Conservation (phyloP, 129 eudicot genomes). For the Flaveria ramosissima region DNA sequence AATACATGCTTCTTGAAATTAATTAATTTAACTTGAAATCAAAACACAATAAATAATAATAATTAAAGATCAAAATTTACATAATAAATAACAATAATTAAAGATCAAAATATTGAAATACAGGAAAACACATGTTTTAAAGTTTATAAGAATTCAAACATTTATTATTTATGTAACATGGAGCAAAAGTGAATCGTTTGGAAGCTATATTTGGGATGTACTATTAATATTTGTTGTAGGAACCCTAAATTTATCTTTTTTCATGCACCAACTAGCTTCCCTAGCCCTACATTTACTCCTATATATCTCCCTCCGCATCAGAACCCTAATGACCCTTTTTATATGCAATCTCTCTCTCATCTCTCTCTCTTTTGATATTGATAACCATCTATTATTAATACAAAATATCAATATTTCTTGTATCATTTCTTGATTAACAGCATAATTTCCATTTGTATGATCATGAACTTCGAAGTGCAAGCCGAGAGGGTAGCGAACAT, state of each 20-base stretch:
- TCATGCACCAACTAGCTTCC: constrained; percentile 42
- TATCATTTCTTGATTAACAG: neutral
- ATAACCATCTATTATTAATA: constrained; percentile 20
- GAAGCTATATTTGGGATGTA: constrained; percentile 43
- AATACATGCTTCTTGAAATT: too few species aligned
- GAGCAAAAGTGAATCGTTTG: constrained; percentile 44
- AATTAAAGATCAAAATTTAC: too few species aligned
- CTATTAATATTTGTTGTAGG: constrained; percentile 39
- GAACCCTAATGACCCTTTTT: constrained; percentile 37
- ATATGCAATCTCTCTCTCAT: constrained; percentile 20
- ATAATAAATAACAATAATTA: too few species aligned
- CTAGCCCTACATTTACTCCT: constrained; percentile 38
- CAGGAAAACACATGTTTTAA: neutral
- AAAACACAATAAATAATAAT: too few species aligned
- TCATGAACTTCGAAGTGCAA: constrained; percentile 51
- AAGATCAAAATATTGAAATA: too few species aligned
- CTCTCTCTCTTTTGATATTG: neutral
- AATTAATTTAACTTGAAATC: too few species aligned
- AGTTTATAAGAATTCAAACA: neutral
- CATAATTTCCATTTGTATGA: constrained; percentile 2
- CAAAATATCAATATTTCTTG: constrained; percentile 13
- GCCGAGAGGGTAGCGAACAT: constrained; percentile 38
- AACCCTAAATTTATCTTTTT: constrained; percentile 58
- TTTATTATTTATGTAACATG: neutral
- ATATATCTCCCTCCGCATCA: constrained; percentile 35